Conservation (phyloP, 805 yeast species). For the Wilhelminamyces savonicus region DNA sequence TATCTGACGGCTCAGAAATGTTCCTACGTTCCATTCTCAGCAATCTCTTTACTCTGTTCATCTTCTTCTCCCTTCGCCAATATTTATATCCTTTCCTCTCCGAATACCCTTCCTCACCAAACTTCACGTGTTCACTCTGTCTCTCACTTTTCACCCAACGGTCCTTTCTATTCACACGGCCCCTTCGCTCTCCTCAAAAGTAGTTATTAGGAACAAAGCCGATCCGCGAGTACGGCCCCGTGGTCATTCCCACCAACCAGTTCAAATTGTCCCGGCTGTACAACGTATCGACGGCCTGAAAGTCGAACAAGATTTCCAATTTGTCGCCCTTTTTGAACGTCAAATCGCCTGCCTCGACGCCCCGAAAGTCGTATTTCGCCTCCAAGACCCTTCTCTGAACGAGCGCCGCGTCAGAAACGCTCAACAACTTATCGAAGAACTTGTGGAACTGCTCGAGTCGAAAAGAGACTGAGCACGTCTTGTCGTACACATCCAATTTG, state of each 20-base stretch:
- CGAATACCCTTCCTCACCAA: no score
- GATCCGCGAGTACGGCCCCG: constrained; percentile 12
- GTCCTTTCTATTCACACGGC: no score
- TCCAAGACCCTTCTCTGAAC: constrained; percentile 2
- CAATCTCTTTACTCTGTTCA: no score
- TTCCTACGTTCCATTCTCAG: no score
- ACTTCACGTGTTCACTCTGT: no score
- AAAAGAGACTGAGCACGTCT: constrained; percentile 16
- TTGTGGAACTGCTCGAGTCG: constrained; percentile 17
- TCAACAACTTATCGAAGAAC: constrained; percentile 13
- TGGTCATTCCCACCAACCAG: constrained; percentile 29
- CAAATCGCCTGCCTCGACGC: constrained; percentile 31
- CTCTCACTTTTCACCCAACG: no score
- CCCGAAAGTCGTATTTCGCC: constrained; percentile 21
- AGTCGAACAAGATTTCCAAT: constrained; percentile 26
- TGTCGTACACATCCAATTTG: constrained; percentile 4
- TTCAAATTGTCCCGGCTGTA: constrained; percentile 13
- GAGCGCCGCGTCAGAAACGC: constrained; percentile 3
- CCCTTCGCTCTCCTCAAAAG: no score
- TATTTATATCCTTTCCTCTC: no score
- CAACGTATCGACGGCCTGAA: constrained; percentile 17
- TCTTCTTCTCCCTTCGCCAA: no score
- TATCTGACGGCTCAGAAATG: no score
- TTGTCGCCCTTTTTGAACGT: constrained; percentile 27
- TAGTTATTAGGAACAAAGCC: constrained; percentile 33